phyloP scores from a whole-genome alignment of 495 filamentous ascomycete species.

The Aspergillus steynii region DNA sequence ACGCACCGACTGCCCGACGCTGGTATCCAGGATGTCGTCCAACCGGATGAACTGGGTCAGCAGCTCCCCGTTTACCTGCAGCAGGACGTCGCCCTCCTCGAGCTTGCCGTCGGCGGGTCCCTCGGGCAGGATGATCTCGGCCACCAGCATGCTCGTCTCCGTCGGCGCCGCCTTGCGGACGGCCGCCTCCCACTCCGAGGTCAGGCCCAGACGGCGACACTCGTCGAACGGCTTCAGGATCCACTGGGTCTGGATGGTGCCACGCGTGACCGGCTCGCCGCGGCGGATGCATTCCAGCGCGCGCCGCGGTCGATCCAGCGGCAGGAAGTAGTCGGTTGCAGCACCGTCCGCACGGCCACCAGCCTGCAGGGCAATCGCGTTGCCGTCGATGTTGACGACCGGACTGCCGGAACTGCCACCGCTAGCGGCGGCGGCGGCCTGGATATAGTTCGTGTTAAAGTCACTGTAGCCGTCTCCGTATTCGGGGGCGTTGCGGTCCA shows the following conservation, averaged over 20 bases:
- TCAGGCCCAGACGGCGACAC: slow-evolving; percentile 86
- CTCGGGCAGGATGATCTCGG: slow-evolving; percentile 89
- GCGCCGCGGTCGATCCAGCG: slow-evolving; percentile 82
- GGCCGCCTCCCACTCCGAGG: slow-evolving; percentile 79
- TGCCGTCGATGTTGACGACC: slow-evolving; percentile 92
- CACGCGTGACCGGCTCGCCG: slow-evolving; percentile 71
- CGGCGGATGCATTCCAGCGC: slow-evolving; percentile 84
- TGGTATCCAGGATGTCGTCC: slow-evolving; percentile 91
- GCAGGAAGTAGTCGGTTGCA: slow-evolving; percentile 97
- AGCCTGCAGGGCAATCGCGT: slow-evolving; percentile 90
- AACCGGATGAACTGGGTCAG: slow-evolving; percentile 91
- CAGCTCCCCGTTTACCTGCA: slow-evolving; percentile 92
- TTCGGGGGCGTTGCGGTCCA: slow-evolving; percentile 95
- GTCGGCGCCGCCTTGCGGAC: slow-evolving; percentile 81
- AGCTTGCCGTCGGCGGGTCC: slow-evolving; percentile 83
- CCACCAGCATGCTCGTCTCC: slow-evolving; percentile 95
- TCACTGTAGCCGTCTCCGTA: slow-evolving; percentile 99
- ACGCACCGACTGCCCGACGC: slow-evolving; percentile 70
- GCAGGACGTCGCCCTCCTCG: slow-evolving; percentile 92
- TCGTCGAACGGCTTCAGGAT: slow-evolving; percentile 96
- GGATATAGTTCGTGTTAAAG: slow-evolving; percentile 99
- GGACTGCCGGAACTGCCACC: slow-evolving; percentile 96
- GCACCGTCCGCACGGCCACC: slow-evolving; percentile 92
- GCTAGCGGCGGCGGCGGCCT: slow-evolving; percentile 93
- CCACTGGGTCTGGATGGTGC: slow-evolving; percentile 98